Percentiles rank a stretch among this genome's conserved stretches.
Evolutionary conservation across 1,284 basidiomycete species (phyloP).

Genomic region (Trametes polyzona): DNA sequence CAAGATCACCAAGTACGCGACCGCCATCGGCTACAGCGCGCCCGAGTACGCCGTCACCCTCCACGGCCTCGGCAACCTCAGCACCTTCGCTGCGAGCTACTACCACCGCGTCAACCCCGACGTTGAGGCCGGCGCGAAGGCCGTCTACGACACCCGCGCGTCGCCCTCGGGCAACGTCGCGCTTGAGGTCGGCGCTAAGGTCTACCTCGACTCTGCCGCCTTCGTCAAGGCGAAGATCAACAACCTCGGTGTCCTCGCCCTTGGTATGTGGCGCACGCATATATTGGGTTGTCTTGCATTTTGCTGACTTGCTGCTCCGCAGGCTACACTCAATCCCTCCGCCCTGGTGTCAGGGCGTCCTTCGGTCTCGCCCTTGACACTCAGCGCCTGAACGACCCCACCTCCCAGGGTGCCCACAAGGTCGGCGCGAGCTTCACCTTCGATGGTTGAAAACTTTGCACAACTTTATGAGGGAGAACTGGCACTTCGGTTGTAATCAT

Average conservation of each 20-base stretch:
- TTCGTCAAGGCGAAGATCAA: slow-evolving; percentile 99
- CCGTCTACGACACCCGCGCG: slow-evolving; percentile 94
- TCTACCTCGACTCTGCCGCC: slow-evolving; percentile 89
- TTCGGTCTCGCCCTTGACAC: slow-evolving; percentile 95
- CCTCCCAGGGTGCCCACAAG: slow-evolving; percentile 74
- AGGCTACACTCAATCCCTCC: slow-evolving; percentile 92
- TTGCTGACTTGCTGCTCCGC: background rate
- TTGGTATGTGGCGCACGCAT: slow-evolving; percentile 52
- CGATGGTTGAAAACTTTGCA: slow-evolving; percentile 54
- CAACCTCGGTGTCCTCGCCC: slow-evolving; percentile 89
- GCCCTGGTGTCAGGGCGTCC: slow-evolving; percentile 93
- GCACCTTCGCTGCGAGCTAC: slow-evolving; percentile 94
- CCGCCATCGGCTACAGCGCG: slow-evolving; percentile 93
- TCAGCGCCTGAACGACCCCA: slow-evolving; percentile 78
- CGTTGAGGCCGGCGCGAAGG: slow-evolving; percentile 98
- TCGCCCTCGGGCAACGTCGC: slow-evolving; percentile 81
- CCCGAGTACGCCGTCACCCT: slow-evolving; percentile 97
- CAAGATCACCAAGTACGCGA: slow-evolving; percentile 90
- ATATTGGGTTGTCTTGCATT: slow-evolving; percentile 3
- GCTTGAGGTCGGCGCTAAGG: slow-evolving; percentile 97
- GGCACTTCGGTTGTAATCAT: slow-evolving; percentile 23
- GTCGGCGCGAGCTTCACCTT: slow-evolving; percentile 76
- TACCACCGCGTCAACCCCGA: slow-evolving; percentile 97
- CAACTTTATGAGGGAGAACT: slow-evolving; percentile 9
- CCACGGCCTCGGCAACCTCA: slow-evolving; percentile 95